phyloP scores from a whole-genome alignment of 495 filamentous ascomycete species.

The Saxophila tyrrhenica region DNA sequence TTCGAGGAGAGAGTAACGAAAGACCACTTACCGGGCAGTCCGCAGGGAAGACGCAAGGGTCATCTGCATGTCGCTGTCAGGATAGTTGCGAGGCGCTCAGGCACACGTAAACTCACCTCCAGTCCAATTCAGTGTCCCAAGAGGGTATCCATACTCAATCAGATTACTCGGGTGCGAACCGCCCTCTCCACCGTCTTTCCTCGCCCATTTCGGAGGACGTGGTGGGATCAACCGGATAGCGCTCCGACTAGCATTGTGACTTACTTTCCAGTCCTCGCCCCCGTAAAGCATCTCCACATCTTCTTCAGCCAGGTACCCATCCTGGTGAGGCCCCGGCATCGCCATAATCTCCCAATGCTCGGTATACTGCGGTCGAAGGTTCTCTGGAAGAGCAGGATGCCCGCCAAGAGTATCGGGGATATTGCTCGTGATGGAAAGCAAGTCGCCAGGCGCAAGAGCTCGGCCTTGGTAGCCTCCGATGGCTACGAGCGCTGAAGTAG shows the following conservation, averaged over 20 bases:
- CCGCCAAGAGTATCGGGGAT: conserved; percentile 21
- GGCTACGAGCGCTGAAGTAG: conserved; percentile 42
- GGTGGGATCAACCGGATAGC: conserved; percentile 49
- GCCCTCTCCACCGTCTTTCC: conserved; percentile 47
- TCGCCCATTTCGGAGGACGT: conserved; percentile 40
- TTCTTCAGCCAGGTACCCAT: conserved; percentile 40
- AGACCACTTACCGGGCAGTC: conserved; percentile 32
- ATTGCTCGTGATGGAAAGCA: conserved; percentile 32
- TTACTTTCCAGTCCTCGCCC: conserved; percentile 42
- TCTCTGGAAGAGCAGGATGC: conserved; percentile 28
- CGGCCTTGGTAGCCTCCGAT: conserved; percentile 52
- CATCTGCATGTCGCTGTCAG: conserved; percentile 20
- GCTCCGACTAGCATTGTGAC: conserved; percentile 47
- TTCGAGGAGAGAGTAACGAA: no score
- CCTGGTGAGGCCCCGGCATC: conserved; percentile 48
- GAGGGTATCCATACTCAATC: conserved; percentile 46
- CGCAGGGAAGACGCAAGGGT: conserved; percentile 45
- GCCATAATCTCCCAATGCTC: conserved; percentile 38
- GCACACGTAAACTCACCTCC: conserved; percentile 10
- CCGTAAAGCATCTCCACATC: conserved; percentile 46
- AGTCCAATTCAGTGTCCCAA: conserved; percentile 18
- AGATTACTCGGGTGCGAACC: conserved; percentile 50
- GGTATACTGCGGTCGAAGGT: conserved; percentile 35
- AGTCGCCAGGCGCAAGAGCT: conserved; percentile 41
- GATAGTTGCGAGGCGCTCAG: background rate